Base-by-base conservation (phyloP, 768 basidiomycete species). In the Leccinum subgranulosum region DNA sequence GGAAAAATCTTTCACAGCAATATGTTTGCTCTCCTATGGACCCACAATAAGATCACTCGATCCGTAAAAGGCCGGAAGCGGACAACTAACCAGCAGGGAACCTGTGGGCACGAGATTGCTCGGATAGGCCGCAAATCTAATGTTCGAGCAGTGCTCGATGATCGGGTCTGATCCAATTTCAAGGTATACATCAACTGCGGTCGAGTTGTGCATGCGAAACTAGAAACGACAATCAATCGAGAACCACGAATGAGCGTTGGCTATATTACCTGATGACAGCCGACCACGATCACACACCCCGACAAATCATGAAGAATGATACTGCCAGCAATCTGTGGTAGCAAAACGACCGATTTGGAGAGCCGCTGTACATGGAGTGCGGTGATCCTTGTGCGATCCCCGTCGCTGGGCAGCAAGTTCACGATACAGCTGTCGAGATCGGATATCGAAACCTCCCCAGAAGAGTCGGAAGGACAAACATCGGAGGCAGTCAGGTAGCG, bases 181-280 rank as follows among this genome's bases (percentile, higher is more conserved):
- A 3, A 95, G 78, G 63, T 88, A 86, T 3, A 93, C 80, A 51
- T 85, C 83, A 0, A 87, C 81, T 9, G 75, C 58, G 0, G 67
- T 76, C 1, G 93, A 92, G 19, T 80, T 78, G 69, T 95, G 94
- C 83, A 96, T 93, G 46, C 94, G 86, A 68, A 94, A 93, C 94
- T 96, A 67, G 51, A 14, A 19, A 43, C 15, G 50, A 25, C 29
- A 21, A 25, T 54, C 28, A 58, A 31, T 25, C 19, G 0, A 4
- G 29, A 19, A 10, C 11, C 11, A 10, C 31, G 5, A 46, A 25
- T 0, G 31, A 17, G 6, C 33, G 43, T 12, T 27, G 11, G 60
- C 47, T 7, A 23, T 17, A 10, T 39, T 65, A 92, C 94, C 81
- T 96, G 94, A 66, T 92, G 93, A 63, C 88, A 89, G 2, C 84